A percentile compares a stretch with the other conserved stretches of the same genome.
phyloP scores from a whole-genome alignment of 805 yeast species.

The Ogataea corticis region DNA sequence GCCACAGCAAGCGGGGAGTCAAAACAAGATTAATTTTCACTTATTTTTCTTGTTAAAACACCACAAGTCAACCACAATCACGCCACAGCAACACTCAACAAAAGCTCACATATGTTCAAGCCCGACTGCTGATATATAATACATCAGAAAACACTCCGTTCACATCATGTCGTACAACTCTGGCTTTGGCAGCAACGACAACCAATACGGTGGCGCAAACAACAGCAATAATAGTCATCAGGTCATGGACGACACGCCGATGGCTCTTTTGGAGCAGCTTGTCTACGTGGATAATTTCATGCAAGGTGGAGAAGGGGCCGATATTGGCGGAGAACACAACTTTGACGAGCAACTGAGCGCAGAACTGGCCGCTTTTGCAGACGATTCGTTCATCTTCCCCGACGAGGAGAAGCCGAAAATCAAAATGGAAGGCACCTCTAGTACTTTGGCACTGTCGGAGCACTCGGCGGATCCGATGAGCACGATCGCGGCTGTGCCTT shows the following conservation, averaged over 20 bases:
- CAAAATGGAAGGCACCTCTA: conserved; percentile 14
- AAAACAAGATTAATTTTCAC: neutral
- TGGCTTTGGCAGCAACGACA: conserved; percentile 1
- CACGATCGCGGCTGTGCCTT: neutral
- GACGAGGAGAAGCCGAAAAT: conserved; percentile 71
- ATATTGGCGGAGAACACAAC: conserved; percentile 35
- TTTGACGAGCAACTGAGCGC: conserved; percentile 56
- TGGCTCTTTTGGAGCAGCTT: conserved; percentile 66
- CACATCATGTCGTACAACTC: conserved; percentile 3
- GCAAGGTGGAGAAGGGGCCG: conserved; percentile 45
- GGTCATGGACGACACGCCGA: conserved; percentile 35
- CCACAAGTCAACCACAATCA: no score
- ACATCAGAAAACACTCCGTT: no score
- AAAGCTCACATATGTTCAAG: no score
- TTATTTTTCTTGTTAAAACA: neutral
- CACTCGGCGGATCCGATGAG: neutral
- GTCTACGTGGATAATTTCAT: conserved; percentile 79
- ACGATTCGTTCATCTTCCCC: conserved; percentile 76
- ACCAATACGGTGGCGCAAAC: conserved; percentile 1
- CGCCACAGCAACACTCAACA: no score
- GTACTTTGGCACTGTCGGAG: conserved; percentile 7
- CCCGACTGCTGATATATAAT: no score
- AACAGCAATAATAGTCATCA: conserved; percentile 3
- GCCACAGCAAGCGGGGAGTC: neutral
- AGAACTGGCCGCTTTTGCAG: conserved; percentile 81